Evolutionary conservation across 345 rosid genomes (phyloP), one percentile per base, ranked within the genome.

Genomic region (Rhizophora apiculata): DNA sequence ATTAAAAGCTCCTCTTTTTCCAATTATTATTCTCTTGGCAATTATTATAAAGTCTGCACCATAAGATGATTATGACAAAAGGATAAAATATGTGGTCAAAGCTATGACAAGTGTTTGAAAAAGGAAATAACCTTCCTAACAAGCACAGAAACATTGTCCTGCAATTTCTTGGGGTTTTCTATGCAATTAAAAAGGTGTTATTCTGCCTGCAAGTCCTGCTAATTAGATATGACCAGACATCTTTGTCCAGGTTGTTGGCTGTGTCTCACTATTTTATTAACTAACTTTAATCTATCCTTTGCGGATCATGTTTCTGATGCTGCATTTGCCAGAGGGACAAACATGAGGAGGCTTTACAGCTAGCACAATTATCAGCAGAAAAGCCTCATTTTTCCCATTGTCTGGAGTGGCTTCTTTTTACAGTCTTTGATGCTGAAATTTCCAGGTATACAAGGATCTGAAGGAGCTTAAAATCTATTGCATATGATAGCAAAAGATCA

Each of bases 381-480:
- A 95, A 89, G 78, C 96, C 96, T 76, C 99, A 95, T 71, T 95
- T 95, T 82, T 90, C 94, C 60, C 96, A 88, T 78, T 95, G 96
- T 84, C 77, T 95, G 72, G 99, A 95, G 80, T 95, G 96, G 99
- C 96, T 92, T 86, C 96, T 92, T 74, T 95, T 95, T 71, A 92
- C 99, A 5, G 99, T 95, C 64, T 95, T 95, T 74, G 99, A 95
- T 75, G 94, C 99, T 54, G 98, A 92, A 58, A 88, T 92, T 76
- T 88, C 98, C 72, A 84, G 99, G 98, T 95, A 87, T 72, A 65
- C 65, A 63, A 29, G 63, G 49, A n/a, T 60, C 27, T 31, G 61
- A 63, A 63, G 32, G 62, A 62, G 27, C 8, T 62, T 55, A 8
- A 30, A 61, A 4, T 10, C 46, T 58, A 27, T 55, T 30, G 6